Base-by-base conservation (phyloP, 2,329 filamentous ascomycete species). In the Aspergillus thermomutatus region DNA sequence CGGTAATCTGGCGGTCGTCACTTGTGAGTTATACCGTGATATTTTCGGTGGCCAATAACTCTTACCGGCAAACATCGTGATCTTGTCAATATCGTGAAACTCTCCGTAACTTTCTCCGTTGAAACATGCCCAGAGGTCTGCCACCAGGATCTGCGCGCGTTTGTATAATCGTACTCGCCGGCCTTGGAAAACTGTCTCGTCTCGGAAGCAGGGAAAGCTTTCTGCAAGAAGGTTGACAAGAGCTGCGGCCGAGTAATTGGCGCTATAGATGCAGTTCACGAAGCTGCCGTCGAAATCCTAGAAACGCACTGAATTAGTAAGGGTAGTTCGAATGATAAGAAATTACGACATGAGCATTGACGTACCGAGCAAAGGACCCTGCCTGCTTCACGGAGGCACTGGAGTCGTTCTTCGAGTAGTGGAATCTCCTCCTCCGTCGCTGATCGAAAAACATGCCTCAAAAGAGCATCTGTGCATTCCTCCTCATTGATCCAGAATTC, bases 81-180 rank as follows among this genome's bases (percentile, higher is more conserved):
- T 89, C 72, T 92, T 91, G 76, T 94, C 89, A 66, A 99, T 96
- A 70, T 99, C 94, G 56, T 85, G 71, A 73, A 99, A 99, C 27
- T 83, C 79, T 31, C 94, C 95, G 67, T 87, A 92, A 26, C 83
- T 81, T 63, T 88, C 80, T 48, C 91, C 92, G 53, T 93, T 85
- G 72, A 97, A 97, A 61, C 92, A 95, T 4, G 94, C 95, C 95
- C 95, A 99, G 1, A 97, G 72, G 72, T 99, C 94, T 23, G 95
- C 95, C 2, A 96, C 92, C 21, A 97, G 83, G 58, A 99, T 99
- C 75, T 99, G 94, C 1, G 94, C 92, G 10, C 95, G 87, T 77
- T 99, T 99, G 70, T 96, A 86, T 60, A 99, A 83, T 14, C 91
- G 88, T 2, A 99, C 87, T 55, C 81, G 83, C 47, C 87, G 86